Base-by-base conservation (phyloP, 805 yeast species). In the Starmerella stellata region DNA sequence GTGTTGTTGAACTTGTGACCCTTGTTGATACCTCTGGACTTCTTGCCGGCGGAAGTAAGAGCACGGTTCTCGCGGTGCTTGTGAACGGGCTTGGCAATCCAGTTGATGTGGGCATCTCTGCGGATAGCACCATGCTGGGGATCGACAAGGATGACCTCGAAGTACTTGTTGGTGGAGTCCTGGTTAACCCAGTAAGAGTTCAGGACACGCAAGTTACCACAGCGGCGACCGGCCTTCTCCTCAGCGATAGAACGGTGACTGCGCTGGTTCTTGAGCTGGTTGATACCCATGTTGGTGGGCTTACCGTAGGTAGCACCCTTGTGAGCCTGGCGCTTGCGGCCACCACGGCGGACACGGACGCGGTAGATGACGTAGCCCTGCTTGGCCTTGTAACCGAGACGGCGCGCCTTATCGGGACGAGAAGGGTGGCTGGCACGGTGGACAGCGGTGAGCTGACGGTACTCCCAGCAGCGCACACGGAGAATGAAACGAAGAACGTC, bases 301-400 rank as follows among this genome's bases (percentile, higher is more conserved):
- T 90, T 90, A 81, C 98, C 98, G 78, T 90, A 87, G 66, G 96
- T 90, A 63, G 95, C 96, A 81, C 98, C 98, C 90, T 90, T 90
- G 73, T 92, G 83, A 61, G 78, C 95, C 60, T 95, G 95, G 74
- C 94, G 82, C 95, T 90, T 90, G 80, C 98, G 85, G 75, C 87
- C 87, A 75, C 98, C 98, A 72, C 98, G 81, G 74, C 96, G 82
- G 61, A 90, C 96, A 72, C 98, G 82, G 69, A 87, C 71, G 70
- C 98, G 78, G 95, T 71, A 90, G 76, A 90, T 74, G 55, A 80
- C 95, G 66, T 81, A 90, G 59, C 98, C 98, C 75, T 90, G 98
- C 78, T 90, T 90, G 70, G 98, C 96, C 79, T 90, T 90, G 95
- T 90, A 90, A 58, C 98, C 98, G 63, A 90, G 78, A 70, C 93